Base-by-base conservation (phyloP, 306 rosid genomes). In the Canavalia ensiformis region DNA sequence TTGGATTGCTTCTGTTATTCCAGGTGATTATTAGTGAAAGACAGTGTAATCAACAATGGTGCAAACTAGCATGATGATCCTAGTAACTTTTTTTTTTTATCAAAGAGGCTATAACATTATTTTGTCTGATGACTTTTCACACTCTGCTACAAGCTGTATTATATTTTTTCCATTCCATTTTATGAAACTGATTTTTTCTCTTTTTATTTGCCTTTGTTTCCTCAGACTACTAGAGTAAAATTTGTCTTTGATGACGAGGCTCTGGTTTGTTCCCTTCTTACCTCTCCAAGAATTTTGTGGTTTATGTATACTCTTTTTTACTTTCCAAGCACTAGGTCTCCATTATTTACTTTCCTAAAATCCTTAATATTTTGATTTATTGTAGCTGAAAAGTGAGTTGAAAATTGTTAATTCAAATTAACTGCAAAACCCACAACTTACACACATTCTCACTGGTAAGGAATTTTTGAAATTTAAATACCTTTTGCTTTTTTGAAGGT, bases 171-270 rank as follows among this genome's bases (percentile, higher is more conserved):
- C 47, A n/a, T 75, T 75, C 69, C 29, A 45, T 25, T 83, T 83
- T 65, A 74, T 8, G 75, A 37, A 68, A 62, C 85, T 77, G 74
- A 68, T 33, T 35, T 62, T 37, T 77, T 72, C 42, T 67, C 51
- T 67, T 81, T 5, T 74, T n/a, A 13, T 63, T 64, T 83, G 59
- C 72, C 50, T 69, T 63, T 67, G 31, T 68, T 88, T 81, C 58
- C 68, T 74, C 85, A 95, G 99, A 84, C 99, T 50, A 91, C 98
- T 8, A 87, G 99, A 87, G 94, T 95, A 68, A 90, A 93, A 84
- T 95, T 95, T 56, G 98, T 93, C 87, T 95, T 93, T 31, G 91
- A 91, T 77, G 87, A 82, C 3, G 90, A 95, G 63, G 91, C 98
- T 80, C 87, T 95, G 99, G 99, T 95, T 87, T 62, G 96, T 81